A percentile compares a stretch with the other conserved stretches of the same genome.
Conservation (phyloP, 1,139 yeast genomes). For the Lodderomyces elongisporus region DNA sequence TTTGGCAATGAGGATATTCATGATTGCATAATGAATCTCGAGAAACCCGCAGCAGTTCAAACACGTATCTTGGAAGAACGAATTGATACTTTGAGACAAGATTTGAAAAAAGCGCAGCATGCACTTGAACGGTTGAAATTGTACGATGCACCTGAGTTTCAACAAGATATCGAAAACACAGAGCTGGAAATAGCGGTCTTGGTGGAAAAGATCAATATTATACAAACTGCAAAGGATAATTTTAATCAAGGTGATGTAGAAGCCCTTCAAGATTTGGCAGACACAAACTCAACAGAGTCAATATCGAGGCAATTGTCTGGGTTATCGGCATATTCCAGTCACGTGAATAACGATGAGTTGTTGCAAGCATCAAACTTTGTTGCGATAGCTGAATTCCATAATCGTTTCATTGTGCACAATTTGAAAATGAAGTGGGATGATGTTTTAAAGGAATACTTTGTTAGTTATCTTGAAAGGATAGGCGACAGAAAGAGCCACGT, state of each 20-base stretch:
- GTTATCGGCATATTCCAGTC: slow-evolving; percentile 27
- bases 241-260: slow-evolving; percentile 13
- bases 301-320: slow-evolving; percentile 10
- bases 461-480: slow-evolving; percentile 57
- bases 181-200: slow-evolving; percentile 22
- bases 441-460: slow-evolving; percentile 54
- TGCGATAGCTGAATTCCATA: slow-evolving; percentile 47
- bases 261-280: slow-evolving; percentile 6
- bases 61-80: slow-evolving; percentile 37
- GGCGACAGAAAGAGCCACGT: slow-evolving; percentile 51
- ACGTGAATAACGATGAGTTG: slow-evolving; percentile 22
- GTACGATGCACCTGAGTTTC: slow-evolving; percentile 5
- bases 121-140: background rate
- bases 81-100: slow-evolving; percentile 39
- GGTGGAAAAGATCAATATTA: slow-evolving; percentile 23
- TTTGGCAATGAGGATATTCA: slow-evolving; percentile 71
- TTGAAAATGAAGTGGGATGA: slow-evolving; percentile 80
- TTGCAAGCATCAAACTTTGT: slow-evolving; percentile 10
- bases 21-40: slow-evolving; percentile 56
- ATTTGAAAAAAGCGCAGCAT: slow-evolving; percentile 23
- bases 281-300: slow-evolving; percentile 9
- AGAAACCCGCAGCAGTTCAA: slow-evolving; percentile 53
- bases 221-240: slow-evolving; percentile 19
- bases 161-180: slow-evolving; percentile 25
- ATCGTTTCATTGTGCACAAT: slow-evolving; percentile 75